Percentiles rank a stretch among this genome's conserved stretches.
These are phyloP conservation scores for Xylaria castorea DNA, from an alignment of 495 filamentous ascomycete species.

Conservation along the genomic window DNA sequence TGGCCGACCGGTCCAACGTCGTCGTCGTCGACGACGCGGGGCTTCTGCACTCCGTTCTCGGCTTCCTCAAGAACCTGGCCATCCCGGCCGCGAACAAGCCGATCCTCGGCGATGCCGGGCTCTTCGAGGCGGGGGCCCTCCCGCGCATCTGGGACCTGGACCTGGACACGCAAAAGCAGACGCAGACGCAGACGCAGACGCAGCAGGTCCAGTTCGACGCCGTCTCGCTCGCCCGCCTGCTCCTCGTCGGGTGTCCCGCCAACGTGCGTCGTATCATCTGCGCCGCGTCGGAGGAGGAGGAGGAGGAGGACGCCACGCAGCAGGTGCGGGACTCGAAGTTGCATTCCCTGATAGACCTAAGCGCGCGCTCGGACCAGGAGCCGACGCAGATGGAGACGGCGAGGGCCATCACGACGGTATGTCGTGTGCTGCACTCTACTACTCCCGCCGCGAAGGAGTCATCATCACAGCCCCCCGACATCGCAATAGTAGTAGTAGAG, in stretches of 20 bases:
- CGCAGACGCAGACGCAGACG: no score
- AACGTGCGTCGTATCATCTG: slow-evolving; percentile 64
- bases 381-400: slow-evolving; percentile 79
- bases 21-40: no score
- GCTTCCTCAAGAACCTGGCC: slow-evolving; percentile 83
- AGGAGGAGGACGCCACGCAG: no score
- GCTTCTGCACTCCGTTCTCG: slow-evolving; percentile 69
- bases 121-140: slow-evolving; percentile 56
- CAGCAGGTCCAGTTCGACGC: slow-evolving; percentile 76
- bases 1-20: slow-evolving; percentile 42
- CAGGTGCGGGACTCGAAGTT: no score
- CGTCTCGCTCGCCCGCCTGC: slow-evolving; percentile 69
- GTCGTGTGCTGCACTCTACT: slow-evolving; percentile 61
- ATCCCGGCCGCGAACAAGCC: slow-evolving; percentile 69
- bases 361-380: slow-evolving; percentile 62
- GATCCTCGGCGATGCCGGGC: slow-evolving; percentile 60
- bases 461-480: neutral
- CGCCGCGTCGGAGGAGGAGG: slow-evolving; percentile 45
- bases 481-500: no score
- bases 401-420: slow-evolving; percentile 68
- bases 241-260: slow-evolving; percentile 62
- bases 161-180: slow-evolving; percentile 65
- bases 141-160: slow-evolving; percentile 67
- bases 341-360: slow-evolving; percentile 66
- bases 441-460: slow-evolving; percentile 12